Conservation (phyloP, 2,329 filamentous ascomycete genomes). For the Fusarium praegraminearum region DNA sequence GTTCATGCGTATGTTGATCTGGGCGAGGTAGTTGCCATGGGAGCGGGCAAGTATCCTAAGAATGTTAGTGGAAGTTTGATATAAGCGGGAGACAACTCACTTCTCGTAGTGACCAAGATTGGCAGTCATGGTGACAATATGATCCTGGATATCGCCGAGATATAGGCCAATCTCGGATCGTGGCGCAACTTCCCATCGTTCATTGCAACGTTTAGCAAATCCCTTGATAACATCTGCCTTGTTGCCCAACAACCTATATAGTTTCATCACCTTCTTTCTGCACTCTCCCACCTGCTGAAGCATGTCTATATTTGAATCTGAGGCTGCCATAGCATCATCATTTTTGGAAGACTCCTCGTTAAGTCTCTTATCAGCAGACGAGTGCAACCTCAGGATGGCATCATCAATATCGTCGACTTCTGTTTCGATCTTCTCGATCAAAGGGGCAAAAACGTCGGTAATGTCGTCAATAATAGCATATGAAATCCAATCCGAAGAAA, state of each 20-base stretch:
- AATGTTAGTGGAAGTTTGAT: slow-evolving; percentile 16
- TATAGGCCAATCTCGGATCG: slow-evolving; percentile 97
- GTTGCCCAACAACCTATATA: slow-evolving; percentile 92
- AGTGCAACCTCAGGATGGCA: slow-evolving; percentile 85
- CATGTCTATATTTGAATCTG: slow-evolving; percentile 79
- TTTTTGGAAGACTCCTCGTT: slow-evolving; percentile 60
- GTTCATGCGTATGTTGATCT: slow-evolving; percentile 99
- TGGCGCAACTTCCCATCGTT: slow-evolving; percentile 96
- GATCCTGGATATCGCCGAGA: slow-evolving; percentile 97
- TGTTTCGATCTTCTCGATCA: slow-evolving; percentile 93
- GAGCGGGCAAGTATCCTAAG: slow-evolving; percentile 86
- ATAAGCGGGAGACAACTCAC: slow-evolving; percentile 62
- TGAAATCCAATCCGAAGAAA: slow-evolving; percentile 97
- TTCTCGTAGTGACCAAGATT: slow-evolving; percentile 97
- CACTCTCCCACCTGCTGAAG: slow-evolving; percentile 91
- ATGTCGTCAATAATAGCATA: slow-evolving; percentile 99
- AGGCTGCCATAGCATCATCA: slow-evolving; percentile 58
- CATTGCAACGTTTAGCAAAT: slow-evolving; percentile 97
- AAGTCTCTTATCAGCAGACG: slow-evolving; percentile 60
- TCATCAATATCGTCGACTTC: slow-evolving; percentile 98
- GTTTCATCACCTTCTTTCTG: slow-evolving; percentile 95
- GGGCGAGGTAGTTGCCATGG: slow-evolving; percentile 97
- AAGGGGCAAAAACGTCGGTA: slow-evolving; percentile 92
- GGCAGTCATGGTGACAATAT: slow-evolving; percentile 98
- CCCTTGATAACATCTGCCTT: slow-evolving; percentile 99